phyloP scores from a whole-genome alignment of 73 alveolate genomes.

The Paramecium biaurelia region DNA sequence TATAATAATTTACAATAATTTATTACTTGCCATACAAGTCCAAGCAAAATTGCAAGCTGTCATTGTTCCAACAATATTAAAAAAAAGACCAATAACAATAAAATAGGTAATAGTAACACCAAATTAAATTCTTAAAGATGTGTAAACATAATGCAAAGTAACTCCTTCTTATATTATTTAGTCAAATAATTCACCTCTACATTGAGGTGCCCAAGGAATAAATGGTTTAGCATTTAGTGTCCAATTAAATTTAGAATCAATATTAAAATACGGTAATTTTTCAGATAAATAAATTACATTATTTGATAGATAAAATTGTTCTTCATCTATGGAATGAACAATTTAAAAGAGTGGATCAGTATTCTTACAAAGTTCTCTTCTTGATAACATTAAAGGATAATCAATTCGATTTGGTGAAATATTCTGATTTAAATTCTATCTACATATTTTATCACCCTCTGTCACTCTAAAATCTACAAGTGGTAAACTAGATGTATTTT shows the following conservation, averaged over 20 bases:
- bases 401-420: conserved; percentile 35
- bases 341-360: background rate
- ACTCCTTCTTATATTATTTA: background rate
- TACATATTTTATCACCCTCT: conserved; percentile 32
- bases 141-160: background rate
- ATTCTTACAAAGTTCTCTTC: background rate
- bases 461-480: background rate
- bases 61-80: conserved; percentile 27
- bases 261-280: conserved; percentile 3
- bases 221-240: background rate
- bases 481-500: conserved; percentile 2
- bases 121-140: background rate
- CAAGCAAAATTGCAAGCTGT: conserved; percentile 50
- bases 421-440: background rate
- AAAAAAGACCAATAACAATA: background rate
- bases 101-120: conserved; percentile 42
- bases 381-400: background rate
- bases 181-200: background rate
- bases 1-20: background rate
- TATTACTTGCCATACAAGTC: conserved; percentile 30
- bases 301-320: conserved; percentile 2
- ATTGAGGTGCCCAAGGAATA: background rate
- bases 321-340: background rate
- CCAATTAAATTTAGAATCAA: conserved; percentile 16
- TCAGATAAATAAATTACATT: background rate